Evolutionary conservation across 1,139 yeast genomes (phyloP).

Genomic region (Candida sp.): DNA sequence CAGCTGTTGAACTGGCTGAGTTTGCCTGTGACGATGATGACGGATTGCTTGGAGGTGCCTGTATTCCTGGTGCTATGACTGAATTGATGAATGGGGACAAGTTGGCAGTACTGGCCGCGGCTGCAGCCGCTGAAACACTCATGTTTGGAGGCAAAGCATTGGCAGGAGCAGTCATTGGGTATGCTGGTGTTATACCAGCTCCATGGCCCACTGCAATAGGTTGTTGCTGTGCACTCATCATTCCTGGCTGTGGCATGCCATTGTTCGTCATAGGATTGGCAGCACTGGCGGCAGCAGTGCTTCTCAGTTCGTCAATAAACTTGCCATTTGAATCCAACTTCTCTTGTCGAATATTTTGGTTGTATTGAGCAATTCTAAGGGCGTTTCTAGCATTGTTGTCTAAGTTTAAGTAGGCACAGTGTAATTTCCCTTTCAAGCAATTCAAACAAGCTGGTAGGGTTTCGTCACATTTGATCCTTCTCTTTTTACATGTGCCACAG

Average conservation of each 20-base stretch:
- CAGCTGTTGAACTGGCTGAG: background rate
- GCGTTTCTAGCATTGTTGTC: constrained; percentile 57
- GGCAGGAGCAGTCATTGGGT: background rate
- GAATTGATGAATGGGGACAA: constrained; percentile 7
- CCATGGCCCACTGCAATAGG: background rate
- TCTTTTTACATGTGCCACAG: constrained; percentile 68
- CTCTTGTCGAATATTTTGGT: constrained; percentile 45
- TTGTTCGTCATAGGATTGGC: background rate
- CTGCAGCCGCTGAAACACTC: constrained; percentile 7
- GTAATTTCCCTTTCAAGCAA: constrained; percentile 60
- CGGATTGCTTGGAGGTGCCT: background rate
- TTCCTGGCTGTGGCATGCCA: background rate
- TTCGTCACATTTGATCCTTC: constrained; percentile 74
- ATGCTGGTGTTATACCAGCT: background rate
- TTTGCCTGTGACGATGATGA: background rate
- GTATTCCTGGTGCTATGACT: constrained; percentile 7
- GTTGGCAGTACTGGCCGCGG: constrained; percentile 2
- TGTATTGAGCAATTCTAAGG: constrained; percentile 54
- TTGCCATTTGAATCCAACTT: constrained; percentile 16
- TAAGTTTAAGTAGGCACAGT: constrained; percentile 56
- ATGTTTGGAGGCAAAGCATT: constrained; percentile 5
- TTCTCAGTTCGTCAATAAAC: constrained; percentile 8
- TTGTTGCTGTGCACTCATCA: background rate
- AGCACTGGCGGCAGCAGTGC: constrained; percentile 1
- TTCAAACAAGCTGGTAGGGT: constrained; percentile 63